Evolutionary conservation across 495 filamentous ascomycete species (phyloP).

Genomic region (Neurospora sp.): DNA sequence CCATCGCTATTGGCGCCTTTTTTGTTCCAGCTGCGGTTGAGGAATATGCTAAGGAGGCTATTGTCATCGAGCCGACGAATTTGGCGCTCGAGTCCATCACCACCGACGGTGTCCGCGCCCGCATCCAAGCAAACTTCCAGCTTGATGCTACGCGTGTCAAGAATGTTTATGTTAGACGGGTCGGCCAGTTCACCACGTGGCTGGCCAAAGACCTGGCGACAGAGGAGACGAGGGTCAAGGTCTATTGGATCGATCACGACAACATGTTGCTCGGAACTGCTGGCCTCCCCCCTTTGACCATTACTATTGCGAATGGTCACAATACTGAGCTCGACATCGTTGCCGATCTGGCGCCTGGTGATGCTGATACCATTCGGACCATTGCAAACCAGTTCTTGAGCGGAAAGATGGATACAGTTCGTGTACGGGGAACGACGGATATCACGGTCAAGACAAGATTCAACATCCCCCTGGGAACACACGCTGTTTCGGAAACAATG

Average conservation of each 20-base stretch:
- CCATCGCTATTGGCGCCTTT: slow-evolving; percentile 54
- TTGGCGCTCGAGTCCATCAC: slow-evolving; percentile 81
- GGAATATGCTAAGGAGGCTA: slow-evolving; percentile 74
- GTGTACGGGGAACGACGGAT: slow-evolving; percentile 57
- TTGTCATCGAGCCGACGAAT: slow-evolving; percentile 67
- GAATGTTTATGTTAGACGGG: slow-evolving; percentile 55
- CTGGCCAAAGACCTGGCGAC: slow-evolving; percentile 64
- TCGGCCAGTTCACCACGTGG: slow-evolving; percentile 76
- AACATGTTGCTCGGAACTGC: slow-evolving; percentile 71
- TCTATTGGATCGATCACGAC: slow-evolving; percentile 77
- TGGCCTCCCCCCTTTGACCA: slow-evolving; percentile 56
- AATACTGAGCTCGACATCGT: slow-evolving; percentile 69
- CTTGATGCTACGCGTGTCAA: slow-evolving; percentile 68
- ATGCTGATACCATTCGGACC: slow-evolving; percentile 65
- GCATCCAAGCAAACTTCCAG: slow-evolving; percentile 67
- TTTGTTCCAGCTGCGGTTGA: slow-evolving; percentile 69
- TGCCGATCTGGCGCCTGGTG: slow-evolving; percentile 61
- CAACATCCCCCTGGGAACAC: slow-evolving; percentile 56
- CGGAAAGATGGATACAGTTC: slow-evolving; percentile 58
- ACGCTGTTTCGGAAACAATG: slow-evolving; percentile 58
- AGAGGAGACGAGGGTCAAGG: slow-evolving; percentile 56
- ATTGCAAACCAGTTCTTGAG: slow-evolving; percentile 83
- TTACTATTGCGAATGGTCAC: slow-evolving; percentile 67
- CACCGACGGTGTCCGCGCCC: slow-evolving; percentile 58
- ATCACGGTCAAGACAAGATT: slow-evolving; percentile 68